Base-by-base conservation (phyloP, 176 grass and related monocot species). In the Musa schizocarpa region DNA sequence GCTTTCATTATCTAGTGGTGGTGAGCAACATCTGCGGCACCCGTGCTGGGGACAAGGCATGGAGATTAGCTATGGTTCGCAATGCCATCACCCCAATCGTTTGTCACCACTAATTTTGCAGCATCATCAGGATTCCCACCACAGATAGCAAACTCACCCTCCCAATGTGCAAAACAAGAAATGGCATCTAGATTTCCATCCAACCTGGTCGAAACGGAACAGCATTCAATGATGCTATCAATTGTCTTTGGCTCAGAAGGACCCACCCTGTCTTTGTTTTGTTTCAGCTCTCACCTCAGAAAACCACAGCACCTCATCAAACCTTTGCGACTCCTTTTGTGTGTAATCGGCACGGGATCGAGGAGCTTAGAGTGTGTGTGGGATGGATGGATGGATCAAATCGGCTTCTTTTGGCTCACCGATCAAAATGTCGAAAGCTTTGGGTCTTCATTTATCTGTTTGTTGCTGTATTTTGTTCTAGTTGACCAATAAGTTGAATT, bases 51-150 rank as follows among this genome's bases (percentile, higher is more conserved):
- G 62, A 53, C 68, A 0, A 24, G 62, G 66, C 24, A 14, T 78
- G 74, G 71, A 56, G 51, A 83, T 65, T 83, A 78, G 83, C 66
- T 49, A 51, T 80, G 64, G 34, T 20, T n/a, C 48, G 1, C 34
- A 70, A n/a, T 50, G 54, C 73, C 83, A 50, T 20, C 51, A 25
- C 61, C n/a, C 25, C 73, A 59, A 21, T 2, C 52, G 76, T 65
- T 57, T 56, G 49, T 48, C 61, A 65, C 48, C 68, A 21, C 48
- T 70, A 48, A 11, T 70, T 51, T 70, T 70, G 68, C 68, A 70
- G 68, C 68, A 70, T 70, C 68, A 70, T 70, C 68, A 70, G 68
- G 68, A 70, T 70, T 70, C 68, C 43, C 1, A 50, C 48, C 68
- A 50, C 68, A 14, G 34, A 13, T 68, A 68, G 65, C 65, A 9